Conservation (phyloP, 1,139 yeast genomes). For the Lodderomyces metapsilosis region DNA sequence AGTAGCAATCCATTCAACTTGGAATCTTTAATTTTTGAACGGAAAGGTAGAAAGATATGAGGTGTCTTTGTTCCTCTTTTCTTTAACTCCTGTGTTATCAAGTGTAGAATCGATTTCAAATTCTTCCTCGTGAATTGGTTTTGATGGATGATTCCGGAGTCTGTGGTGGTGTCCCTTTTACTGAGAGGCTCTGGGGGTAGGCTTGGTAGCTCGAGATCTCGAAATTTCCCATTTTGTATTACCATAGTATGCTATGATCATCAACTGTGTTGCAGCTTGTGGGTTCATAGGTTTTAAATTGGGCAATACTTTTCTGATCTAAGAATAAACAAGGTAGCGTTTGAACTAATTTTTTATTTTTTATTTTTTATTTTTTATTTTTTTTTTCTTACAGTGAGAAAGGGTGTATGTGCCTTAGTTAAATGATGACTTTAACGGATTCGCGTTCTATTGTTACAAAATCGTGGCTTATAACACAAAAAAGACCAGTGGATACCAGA, state of each 20-base stretch:
- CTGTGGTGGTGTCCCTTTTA: slow-evolving; percentile 5
- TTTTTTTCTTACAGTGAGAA: not conserved
- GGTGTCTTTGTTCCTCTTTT: slow-evolving; percentile 57
- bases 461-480: not conserved
- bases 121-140: slow-evolving; percentile 61
- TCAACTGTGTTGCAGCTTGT: too few species aligned
- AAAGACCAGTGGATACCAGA: not conserved
- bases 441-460: not conserved
- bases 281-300: too few species aligned
- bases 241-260: not conserved
- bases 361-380: not conserved
- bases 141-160: slow-evolving; percentile 17
- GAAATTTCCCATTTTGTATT: not conserved
- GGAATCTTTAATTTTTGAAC: slow-evolving; percentile 61
- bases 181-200: not conserved
- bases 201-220: slow-evolving; percentile 20
- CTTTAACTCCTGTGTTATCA: slow-evolving; percentile 65
- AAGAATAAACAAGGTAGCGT: too few species aligned
- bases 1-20: slow-evolving; percentile 54
- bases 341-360: not conserved
- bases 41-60: slow-evolving; percentile 64
- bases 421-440: not conserved
- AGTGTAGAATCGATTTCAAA: slow-evolving; percentile 61
- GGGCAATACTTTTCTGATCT: too few species aligned
- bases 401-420: too few species aligned